Conservation (phyloP, 345 rosid species). For the Citrus cavaleriei region DNA sequence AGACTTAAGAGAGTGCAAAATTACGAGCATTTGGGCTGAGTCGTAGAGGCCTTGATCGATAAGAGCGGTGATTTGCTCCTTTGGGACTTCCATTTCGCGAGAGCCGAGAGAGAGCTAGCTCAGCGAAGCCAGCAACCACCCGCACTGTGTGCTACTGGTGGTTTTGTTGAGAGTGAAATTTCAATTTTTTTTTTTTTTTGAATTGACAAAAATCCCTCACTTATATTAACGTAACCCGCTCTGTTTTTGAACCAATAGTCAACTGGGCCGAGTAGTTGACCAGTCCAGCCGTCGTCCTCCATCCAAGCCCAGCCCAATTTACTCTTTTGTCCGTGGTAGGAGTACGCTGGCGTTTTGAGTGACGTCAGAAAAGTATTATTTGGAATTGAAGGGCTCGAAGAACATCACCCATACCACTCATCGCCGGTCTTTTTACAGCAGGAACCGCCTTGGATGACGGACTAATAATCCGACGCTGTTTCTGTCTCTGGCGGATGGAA, state of each 20-base stretch:
- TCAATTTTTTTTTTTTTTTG: not conserved
- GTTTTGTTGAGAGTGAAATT: not conserved
- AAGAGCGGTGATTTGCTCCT: conserved; percentile 70
- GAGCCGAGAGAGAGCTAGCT: too few relatives aligned
- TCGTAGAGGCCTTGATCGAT: conserved; percentile 71
- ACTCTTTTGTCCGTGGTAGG: not conserved
- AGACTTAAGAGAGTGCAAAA: not conserved
- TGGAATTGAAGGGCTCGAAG: not conserved
- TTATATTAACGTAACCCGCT: not conserved
- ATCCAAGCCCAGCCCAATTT: not conserved
- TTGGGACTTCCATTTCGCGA: conserved; percentile 69
- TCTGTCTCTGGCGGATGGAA: not conserved
- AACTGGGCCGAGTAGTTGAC: not conserved
- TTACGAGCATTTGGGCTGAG: conserved; percentile 89
- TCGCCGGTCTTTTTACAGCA: not conserved
- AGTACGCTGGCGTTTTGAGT: not conserved
- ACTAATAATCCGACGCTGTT: not conserved
- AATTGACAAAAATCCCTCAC: too few relatives aligned
- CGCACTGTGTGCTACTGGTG: not conserved
- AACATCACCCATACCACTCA: too few relatives aligned
- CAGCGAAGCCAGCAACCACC: too few relatives aligned
- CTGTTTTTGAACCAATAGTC: not conserved
- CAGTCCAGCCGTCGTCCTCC: not conserved
- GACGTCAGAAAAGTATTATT: not conserved
- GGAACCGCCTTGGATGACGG: not conserved